A percentile compares a stretch with the other conserved stretches of the same genome.
Conservation (phyloP, 2,329 filamentous ascomycete species). For the Colletotrichum spaethianum region DNA sequence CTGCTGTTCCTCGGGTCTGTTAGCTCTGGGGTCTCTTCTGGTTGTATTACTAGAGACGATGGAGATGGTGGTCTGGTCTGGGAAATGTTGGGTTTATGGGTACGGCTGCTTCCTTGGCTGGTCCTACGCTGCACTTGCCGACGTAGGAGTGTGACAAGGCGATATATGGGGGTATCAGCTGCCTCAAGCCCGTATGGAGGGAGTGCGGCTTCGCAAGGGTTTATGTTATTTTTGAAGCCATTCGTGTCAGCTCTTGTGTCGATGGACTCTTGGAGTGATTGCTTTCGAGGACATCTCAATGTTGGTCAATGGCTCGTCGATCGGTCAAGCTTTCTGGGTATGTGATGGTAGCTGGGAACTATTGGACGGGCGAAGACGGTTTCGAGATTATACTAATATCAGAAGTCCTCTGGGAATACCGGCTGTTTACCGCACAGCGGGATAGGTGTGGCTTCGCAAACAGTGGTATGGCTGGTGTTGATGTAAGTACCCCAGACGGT, state of each 20-base stretch:
- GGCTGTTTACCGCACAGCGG: too few relatives aligned
- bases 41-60: not conserved
- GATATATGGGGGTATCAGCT: not conserved
- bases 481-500: not conserved
- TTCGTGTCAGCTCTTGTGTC: not conserved
- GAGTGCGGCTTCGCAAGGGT: not conserved
- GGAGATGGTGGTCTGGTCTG: too few relatives aligned
- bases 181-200: not conserved
- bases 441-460: too few relatives aligned
- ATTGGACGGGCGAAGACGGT: too few relatives aligned
- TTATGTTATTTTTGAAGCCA: too few relatives aligned
- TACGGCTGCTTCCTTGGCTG: not conserved
- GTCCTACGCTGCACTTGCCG: not conserved
- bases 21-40: not conserved
- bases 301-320: not conserved
- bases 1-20: constrained; percentile 31
- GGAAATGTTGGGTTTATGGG: not conserved
- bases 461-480: too few relatives aligned
- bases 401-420: too few relatives aligned
- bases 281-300: not conserved
- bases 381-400: too few relatives aligned
- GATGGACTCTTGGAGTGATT: too few relatives aligned
- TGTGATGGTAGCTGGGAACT: too few relatives aligned
- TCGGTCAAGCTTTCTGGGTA: too few relatives aligned
- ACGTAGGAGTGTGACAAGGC: not conserved